Evolutionary conservation across 1,284 basidiomycete genomes (phyloP).

Genomic region (Papiliotrema terrestris): DNA sequence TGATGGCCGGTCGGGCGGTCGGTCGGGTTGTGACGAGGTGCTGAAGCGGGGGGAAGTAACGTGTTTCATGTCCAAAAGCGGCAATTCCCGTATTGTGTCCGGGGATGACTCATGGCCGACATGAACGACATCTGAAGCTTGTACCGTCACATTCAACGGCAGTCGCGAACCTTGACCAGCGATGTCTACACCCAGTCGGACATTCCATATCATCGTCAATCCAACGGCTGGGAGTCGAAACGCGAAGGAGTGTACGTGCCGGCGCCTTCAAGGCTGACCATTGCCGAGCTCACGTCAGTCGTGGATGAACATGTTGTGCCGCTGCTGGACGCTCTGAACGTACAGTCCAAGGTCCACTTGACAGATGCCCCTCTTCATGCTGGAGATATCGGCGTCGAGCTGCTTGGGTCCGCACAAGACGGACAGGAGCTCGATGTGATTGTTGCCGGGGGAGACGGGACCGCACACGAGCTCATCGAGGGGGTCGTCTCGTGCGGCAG

Average conservation of each 20-base stretch:
- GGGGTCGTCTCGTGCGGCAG: constrained; percentile 48
- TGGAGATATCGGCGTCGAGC: constrained; percentile 52
- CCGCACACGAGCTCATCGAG: constrained; percentile 78
- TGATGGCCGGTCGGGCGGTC: too few species aligned
- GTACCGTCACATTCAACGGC: not conserved
- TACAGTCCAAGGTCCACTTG: constrained; percentile 47
- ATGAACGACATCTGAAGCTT: not conserved
- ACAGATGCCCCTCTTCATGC: constrained; percentile 62
- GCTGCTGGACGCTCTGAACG: constrained; percentile 53
- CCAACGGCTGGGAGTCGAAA: constrained; percentile 31
- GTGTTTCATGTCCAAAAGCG: not conserved
- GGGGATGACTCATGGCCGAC: too few species aligned
- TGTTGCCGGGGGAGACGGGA: constrained; percentile 84
- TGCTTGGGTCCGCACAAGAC: constrained; percentile 58
- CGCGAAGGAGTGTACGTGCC: constrained; percentile 28
- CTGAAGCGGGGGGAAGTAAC: not conserved
- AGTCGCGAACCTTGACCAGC: not conserved
- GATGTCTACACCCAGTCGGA: not conserved
- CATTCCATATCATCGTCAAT: constrained; percentile 20
- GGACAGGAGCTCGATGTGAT: constrained; percentile 48
- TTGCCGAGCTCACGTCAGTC: constrained; percentile 40
- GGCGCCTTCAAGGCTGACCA: not conserved
- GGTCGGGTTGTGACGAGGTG: not conserved
- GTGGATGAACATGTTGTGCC: constrained; percentile 63
- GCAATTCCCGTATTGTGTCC: too few species aligned